phyloP scores from a whole-genome alignment of 345 rosid species.

The Laguncularia racemosa region DNA sequence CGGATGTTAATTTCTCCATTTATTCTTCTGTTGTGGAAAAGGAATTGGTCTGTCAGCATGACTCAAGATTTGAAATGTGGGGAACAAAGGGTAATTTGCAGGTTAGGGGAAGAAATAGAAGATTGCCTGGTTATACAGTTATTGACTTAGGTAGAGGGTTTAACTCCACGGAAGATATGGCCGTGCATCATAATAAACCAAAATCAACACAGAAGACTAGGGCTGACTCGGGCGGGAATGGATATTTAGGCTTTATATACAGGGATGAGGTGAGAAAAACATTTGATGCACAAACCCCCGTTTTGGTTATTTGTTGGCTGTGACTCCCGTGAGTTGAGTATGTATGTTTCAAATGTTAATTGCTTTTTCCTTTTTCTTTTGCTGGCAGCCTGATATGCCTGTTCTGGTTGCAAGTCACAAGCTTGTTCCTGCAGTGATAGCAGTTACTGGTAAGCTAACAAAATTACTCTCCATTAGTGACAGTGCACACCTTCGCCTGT shows the following conservation, averaged over 20 bases:
- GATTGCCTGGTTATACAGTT: constrained; percentile 57
- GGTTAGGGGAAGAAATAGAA: constrained; percentile 62
- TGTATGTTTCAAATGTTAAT: neutral
- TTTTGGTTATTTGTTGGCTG: no score
- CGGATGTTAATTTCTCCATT: constrained; percentile 75
- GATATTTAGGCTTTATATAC: constrained; percentile 49
- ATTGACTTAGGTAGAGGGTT: constrained; percentile 53
- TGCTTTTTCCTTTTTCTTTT: constrained; percentile 3
- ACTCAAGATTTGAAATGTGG: constrained; percentile 94
- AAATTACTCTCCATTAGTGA: neutral
- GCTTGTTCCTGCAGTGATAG: constrained; percentile 68
- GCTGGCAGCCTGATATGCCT: constrained; percentile 64
- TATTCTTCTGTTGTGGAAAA: constrained; percentile 76
- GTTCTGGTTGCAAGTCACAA: constrained; percentile 62
- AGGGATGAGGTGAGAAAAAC: constrained; percentile 63
- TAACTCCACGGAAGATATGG: constrained; percentile 35
- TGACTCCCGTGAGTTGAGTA: neutral
- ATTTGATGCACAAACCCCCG: no score
- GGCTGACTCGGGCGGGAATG: constrained; percentile 37
- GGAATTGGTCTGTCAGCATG: constrained; percentile 65
- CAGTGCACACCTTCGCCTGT: neutral
- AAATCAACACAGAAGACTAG: constrained; percentile 23
- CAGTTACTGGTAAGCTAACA: constrained; percentile 48
- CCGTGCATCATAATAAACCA: constrained; percentile 24
- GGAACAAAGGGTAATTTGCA: constrained; percentile 79